A percentile compares a stretch with the other conserved stretches of the same genome.
Conservation (phyloP, 2,329 filamentous ascomycete genomes). For the Hymenoscyphus fraxineus region DNA sequence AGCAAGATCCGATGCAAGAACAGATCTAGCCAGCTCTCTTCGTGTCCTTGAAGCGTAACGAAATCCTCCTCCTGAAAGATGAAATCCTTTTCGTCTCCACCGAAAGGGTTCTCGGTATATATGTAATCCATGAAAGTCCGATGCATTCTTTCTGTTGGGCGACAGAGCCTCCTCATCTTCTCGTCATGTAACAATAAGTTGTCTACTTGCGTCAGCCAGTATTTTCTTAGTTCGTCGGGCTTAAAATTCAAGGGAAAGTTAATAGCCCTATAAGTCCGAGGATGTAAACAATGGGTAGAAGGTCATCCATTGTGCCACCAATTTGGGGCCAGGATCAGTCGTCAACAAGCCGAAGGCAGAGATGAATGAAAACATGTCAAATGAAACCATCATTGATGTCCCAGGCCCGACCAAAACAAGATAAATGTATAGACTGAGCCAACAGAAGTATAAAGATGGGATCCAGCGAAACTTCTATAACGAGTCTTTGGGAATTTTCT, state of each 20-base stretch:
- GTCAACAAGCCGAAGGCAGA: not conserved
- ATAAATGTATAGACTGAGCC: not conserved
- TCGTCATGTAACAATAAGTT: slow-evolving; percentile 5
- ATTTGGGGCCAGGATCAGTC: not conserved
- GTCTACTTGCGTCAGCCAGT: slow-evolving; percentile 2
- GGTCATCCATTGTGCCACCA: not conserved
- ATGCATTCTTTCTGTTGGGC: slow-evolving; percentile 10
- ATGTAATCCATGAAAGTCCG: slow-evolving; percentile 15
- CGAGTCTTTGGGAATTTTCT: not conserved
- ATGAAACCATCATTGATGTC: not conserved
- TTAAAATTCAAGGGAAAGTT: not conserved
- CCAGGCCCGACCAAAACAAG: not conserved
- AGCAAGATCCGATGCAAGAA: slow-evolving; percentile 8
- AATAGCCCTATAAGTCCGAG: not conserved
- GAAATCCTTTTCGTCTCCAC: slow-evolving; percentile 7
- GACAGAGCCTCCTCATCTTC: slow-evolving; percentile 4
- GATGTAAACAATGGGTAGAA: not conserved
- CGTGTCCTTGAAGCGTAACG: slow-evolving; percentile 9
- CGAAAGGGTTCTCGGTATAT: slow-evolving; percentile 8
- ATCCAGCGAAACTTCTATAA: not conserved
- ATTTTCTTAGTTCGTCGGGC: not conserved
- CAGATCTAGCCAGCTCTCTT: slow-evolving; percentile 13
- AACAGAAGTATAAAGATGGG: not conserved
- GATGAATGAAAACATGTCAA: not conserved
- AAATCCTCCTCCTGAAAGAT: slow-evolving; percentile 17